Base-by-base conservation (phyloP, 148 eudicot genomes). In the Chenopodium quinoa region DNA sequence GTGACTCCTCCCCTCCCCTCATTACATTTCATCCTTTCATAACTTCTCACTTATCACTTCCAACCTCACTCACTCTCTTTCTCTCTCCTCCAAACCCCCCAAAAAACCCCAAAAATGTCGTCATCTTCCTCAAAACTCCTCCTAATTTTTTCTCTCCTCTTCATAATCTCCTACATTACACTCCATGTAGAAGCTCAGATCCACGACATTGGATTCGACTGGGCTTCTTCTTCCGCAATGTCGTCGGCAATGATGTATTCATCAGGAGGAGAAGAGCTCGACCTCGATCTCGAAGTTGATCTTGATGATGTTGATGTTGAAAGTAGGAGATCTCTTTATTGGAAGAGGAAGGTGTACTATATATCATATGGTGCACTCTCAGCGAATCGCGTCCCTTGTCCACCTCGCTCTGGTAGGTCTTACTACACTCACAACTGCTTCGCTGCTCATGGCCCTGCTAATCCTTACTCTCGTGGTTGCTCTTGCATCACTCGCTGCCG, bases 321-420 rank as follows among this genome's bases (percentile, higher is more conserved):
- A 23, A 46, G 60, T 0, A 81, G 94, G 46, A 83, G 98, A 73
- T 88, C 91, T 0, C 86, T 94, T 11, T 86, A 86, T 25, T 92
- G 97, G 94, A 71, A 68, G 46, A 76, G 79, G 69, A 23, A 23
- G 9, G 71, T 46, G 44, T 90, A 89, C 84, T 94, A 94, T 84
- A 94, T 94, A 10, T 94, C 98, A 4, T 94, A 94, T 54, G 98
- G 91, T 0, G 98, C 96, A 0, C 85, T 94, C 0, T 81, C 93
- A 2, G 97, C 97, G 8, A 91, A 92, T 77, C 79, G 93, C 0
- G 86, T 94, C 52, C 94, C 97, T 0, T 94, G 98, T 76, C 94
- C 93, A 1, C 86, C 98, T 14, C 91, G 94, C n/a, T 94, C 98
- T 0, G 97, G 98, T 3, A 85, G 91, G 83, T 94, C 98, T 2